Base-by-base conservation (phyloP, 1,139 yeast species). In the Saccharomycopsis hybrid region DNA sequence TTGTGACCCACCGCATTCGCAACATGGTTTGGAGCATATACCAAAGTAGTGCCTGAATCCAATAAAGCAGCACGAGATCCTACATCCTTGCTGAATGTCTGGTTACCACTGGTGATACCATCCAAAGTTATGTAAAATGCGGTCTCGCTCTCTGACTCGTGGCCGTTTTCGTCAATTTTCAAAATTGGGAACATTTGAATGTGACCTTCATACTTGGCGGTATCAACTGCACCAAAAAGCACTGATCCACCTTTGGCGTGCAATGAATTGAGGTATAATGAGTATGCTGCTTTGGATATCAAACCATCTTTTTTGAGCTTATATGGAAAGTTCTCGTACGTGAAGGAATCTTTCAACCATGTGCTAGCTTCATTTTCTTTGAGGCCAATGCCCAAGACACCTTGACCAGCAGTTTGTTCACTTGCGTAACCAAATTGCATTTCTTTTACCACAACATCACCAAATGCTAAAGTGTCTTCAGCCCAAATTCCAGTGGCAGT, bases 401-500 rank as follows among this genome's bases (percentile, higher is more conserved):
- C 84, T 46, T 72, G 72, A 5, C 72, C 63, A 8, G 82, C 73
- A 58, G 74, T 74, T 18, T 43, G 44, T 27, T 43, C 31, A 8
- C 41, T 46, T 25, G 47, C 52, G 29, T 45, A 45, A 28, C 52
- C 54, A 35, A 51, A 51, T 9, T 28, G 18, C 41, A 48, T 35
- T 27, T 42, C 46, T 8, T 46, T 31, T 25, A 51, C 33, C 2
- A 31, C 24, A n/a, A 38, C 18, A 3, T 36, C 42, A 13, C 53
- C 51, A 46, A 82, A 61, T 2, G 58, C 57, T 41, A 81, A 65
- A 43, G 65, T 61, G 58, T 85, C 94, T 49, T 67, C 65, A 44
- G 83, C 89, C 84, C 85, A 85, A 50, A 68, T 61, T 41, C 95
- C 95, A 5, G 59, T 54, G n/a, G 90, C 88, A 58, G 62, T 68